Percentiles rank a stretch among this genome's conserved stretches.
These are phyloP conservation scores for Cerrena zonata DNA, from an alignment of 1,284 basidiomycete species.

Conservation along the genomic window DNA sequence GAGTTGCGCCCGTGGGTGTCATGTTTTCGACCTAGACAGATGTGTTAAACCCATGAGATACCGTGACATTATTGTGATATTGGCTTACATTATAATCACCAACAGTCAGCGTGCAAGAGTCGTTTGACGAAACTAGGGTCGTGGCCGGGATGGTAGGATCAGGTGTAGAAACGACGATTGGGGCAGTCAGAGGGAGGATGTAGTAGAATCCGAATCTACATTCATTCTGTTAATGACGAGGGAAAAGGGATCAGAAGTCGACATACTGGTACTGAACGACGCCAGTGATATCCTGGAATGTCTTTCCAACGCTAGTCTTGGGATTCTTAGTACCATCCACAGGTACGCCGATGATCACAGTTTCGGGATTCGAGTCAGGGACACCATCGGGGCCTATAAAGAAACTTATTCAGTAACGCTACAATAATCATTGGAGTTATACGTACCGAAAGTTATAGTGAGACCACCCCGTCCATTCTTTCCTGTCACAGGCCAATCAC, in stretches of 20 bases:
- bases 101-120: constrained; percentile 35
- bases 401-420: not conserved
- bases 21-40: constrained; percentile 59
- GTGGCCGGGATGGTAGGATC: constrained; percentile 34
- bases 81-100: constrained; percentile 53
- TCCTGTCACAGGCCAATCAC: constrained; percentile 47
- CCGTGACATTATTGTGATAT: not conserved
- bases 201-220: constrained; percentile 46
- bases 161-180: constrained; percentile 39
- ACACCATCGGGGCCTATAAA: constrained; percentile 40
- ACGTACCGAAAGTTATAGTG: constrained; percentile 46
- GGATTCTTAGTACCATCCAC: constrained; percentile 53
- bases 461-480: constrained; percentile 55
- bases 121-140: constrained; percentile 35
- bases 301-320: constrained; percentile 41
- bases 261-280: constrained; percentile 44
- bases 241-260: not conserved
- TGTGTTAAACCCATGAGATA: not conserved
- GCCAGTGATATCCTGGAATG: constrained; percentile 49
- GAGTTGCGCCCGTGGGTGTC: constrained; percentile 40
- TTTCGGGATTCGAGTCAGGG: constrained; percentile 55
- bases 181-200: constrained; percentile 50
- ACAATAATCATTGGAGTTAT: not conserved
- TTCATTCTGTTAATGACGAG: not conserved
- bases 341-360: constrained; percentile 46